A percentile compares a stretch with the other conserved stretches of the same genome.
Evolutionary conservation across 305 asterid genomes (phyloP).

Genomic region (Caryopteris hybrid): DNA sequence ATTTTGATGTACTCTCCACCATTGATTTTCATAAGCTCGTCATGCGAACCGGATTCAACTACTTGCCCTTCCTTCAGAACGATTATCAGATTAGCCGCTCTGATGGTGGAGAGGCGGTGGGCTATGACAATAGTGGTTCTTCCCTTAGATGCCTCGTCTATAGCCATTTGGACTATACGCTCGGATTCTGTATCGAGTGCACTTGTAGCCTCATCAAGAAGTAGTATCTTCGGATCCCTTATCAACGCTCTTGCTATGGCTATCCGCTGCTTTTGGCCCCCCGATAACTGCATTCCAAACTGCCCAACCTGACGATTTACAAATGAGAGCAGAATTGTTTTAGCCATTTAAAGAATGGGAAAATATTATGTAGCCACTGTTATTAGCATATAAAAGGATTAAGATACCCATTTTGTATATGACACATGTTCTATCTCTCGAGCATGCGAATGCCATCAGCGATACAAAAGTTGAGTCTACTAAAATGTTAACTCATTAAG

Average conservation of each 20-base stretch:
- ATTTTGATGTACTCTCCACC: slow-evolving; percentile 56
- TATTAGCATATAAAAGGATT: no score
- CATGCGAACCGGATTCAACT: slow-evolving; percentile 61
- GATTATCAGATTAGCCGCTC: slow-evolving; percentile 38
- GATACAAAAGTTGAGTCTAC: no score
- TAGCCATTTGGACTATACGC: slow-evolving; percentile 56
- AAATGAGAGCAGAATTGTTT: background rate
- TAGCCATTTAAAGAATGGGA: background rate
- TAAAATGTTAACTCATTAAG: no score
- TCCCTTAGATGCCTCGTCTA: slow-evolving; percentile 59
- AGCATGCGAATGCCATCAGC: no score
- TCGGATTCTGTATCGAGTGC: slow-evolving; percentile 72
- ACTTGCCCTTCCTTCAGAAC: slow-evolving; percentile 57
- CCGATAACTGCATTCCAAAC: slow-evolving; percentile 67
- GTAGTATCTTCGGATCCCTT: slow-evolving; percentile 60
- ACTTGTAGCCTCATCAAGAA: slow-evolving; percentile 79
- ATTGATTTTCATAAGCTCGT: slow-evolving; percentile 50
- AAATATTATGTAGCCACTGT: no score
- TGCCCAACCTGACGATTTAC: slow-evolving; percentile 60
- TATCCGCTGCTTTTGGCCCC: slow-evolving; percentile 84
- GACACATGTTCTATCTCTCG: no score
- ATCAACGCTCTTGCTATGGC: slow-evolving; percentile 78
- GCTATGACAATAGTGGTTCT: slow-evolving; percentile 66
- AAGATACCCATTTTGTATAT: no score
- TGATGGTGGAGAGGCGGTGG: slow-evolving; percentile 71